Evolutionary conservation across 306 rosid genomes (phyloP), one percentile per base, ranked within the genome.

Genomic region (Vachellia collinsii): DNA sequence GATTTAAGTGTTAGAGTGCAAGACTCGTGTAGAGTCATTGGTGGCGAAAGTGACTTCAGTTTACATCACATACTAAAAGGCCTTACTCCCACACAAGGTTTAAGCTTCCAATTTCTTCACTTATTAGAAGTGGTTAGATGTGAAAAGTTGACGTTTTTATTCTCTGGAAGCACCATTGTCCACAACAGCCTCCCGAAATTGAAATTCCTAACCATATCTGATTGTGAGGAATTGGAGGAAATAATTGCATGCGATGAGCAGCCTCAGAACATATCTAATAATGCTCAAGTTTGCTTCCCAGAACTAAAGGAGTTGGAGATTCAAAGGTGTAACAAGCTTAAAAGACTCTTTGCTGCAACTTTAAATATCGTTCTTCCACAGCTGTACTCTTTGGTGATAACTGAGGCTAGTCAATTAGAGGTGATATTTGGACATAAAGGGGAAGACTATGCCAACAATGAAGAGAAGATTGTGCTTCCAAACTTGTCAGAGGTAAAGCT

Each of bases 201-300:
- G 25, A 5, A 0, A 3, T 3, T 2, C 10, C 0, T 75, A 0
- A 0, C 11, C 6, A 23, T 75, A 59, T 23, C 17, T 4, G 34
- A 43, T 17, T 59, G 43, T 59, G 42, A 20, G 8, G 79, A 75
- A 59, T 43, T 75, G 38, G 79, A 39, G 13, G 67, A 54, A 74
- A 74, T 38, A 20, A 38, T 54, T n/a, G 51, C 11, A 4, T 47
- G 56, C 3, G 20, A 74, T 11, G 78, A 19, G 29, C 23, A 74
- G 22, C 14, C 11, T 11, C 67, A 54, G 3, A 11, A 5, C 23
- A 4, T 7, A 54, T 38, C 38, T 16, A 72, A 50, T 29, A 29
- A 29, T 48, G 17, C 17, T 34, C 16, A 50, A 54, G 65, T 19
- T 6, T 54, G 38, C 51, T 56, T 74, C 22, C 78, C 53, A 37